phyloP scores from a whole-genome alignment of 2,329 filamentous ascomycete genomes.

The Phyllosticta capitalensis region DNA sequence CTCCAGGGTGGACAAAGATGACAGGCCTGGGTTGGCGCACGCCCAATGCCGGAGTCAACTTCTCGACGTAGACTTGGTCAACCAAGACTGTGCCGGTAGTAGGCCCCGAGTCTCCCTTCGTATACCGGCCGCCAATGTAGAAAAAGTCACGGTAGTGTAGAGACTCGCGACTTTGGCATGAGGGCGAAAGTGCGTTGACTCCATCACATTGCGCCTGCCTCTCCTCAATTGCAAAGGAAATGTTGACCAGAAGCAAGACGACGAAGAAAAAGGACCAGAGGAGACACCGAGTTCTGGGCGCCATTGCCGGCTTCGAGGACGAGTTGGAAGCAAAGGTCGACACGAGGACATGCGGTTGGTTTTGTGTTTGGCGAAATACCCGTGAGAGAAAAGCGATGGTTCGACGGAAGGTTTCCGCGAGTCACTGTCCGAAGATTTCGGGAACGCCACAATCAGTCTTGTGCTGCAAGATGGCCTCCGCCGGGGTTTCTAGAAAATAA shows the following conservation, averaged over 20 bases:
- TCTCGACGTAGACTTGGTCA: slow-evolving; percentile 47
- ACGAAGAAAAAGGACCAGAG: neutral
- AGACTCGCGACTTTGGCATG: neutral
- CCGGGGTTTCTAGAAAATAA: neutral
- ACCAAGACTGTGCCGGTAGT: neutral
- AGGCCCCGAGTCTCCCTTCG: neutral
- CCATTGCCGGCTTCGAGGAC: neutral
- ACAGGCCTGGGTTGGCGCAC: slow-evolving; percentile 16
- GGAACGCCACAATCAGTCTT: neutral
- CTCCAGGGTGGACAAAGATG: slow-evolving; percentile 16
- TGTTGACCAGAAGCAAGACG: neutral
- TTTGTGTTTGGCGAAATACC: neutral
- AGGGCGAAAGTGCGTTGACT: neutral
- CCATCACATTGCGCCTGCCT: neutral
- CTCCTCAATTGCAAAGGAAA: neutral
- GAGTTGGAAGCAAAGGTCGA: neutral
- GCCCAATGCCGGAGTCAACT: slow-evolving; percentile 28
- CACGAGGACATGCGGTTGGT: neutral
- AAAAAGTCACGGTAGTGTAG: neutral
- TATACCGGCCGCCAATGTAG: neutral
- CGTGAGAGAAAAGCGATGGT: neutral
- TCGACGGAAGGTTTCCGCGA: neutral
- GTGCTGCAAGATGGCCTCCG: neutral
- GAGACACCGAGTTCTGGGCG: neutral
- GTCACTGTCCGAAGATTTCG: neutral